These are phyloP conservation scores for Aspergillus transmontanensis DNA, from an alignment of 2,329 filamentous ascomycete genomes.

Conservation along the genomic window DNA sequence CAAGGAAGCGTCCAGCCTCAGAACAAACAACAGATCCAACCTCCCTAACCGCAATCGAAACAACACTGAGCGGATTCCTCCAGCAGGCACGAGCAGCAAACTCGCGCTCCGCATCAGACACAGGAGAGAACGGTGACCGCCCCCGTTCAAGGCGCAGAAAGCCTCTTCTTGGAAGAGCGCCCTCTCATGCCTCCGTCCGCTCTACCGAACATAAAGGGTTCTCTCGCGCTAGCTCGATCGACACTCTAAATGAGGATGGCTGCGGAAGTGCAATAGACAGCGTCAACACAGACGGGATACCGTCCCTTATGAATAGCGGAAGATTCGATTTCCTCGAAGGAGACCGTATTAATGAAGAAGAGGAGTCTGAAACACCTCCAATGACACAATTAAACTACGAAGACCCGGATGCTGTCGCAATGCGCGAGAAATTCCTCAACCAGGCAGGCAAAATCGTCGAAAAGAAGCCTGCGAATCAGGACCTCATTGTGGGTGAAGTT, in stretches of 20 bases:
- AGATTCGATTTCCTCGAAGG: constrained; percentile 35
- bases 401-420: constrained; percentile 55
- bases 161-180: constrained; percentile 46
- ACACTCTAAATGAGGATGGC: constrained; percentile 50
- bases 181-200: constrained; percentile 41
- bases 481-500: constrained; percentile 31
- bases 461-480: constrained; percentile 22
- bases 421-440: constrained; percentile 58
- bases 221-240: constrained; percentile 53
- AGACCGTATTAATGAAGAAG: constrained; percentile 25
- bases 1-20: constrained; percentile 21
- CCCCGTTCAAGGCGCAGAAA: constrained; percentile 31
- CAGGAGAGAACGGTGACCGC: constrained; percentile 22
- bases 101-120: constrained; percentile 29
- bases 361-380: constrained; percentile 39
- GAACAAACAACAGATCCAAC: constrained; percentile 17
- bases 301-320: constrained; percentile 33
- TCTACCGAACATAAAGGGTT: constrained; percentile 26
- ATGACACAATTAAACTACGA: constrained; percentile 54
- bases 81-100: constrained; percentile 41
- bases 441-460: constrained; percentile 46
- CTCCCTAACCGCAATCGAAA: constrained; percentile 35
- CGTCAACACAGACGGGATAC: constrained; percentile 29
- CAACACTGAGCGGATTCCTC: constrained; percentile 45
- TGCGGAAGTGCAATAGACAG: constrained; percentile 41